A percentile compares a stretch with the other conserved stretches of the same genome.
Conservation (phyloP, 2,329 filamentous ascomycete species). For the Colletotrichum spaethianum region DNA sequence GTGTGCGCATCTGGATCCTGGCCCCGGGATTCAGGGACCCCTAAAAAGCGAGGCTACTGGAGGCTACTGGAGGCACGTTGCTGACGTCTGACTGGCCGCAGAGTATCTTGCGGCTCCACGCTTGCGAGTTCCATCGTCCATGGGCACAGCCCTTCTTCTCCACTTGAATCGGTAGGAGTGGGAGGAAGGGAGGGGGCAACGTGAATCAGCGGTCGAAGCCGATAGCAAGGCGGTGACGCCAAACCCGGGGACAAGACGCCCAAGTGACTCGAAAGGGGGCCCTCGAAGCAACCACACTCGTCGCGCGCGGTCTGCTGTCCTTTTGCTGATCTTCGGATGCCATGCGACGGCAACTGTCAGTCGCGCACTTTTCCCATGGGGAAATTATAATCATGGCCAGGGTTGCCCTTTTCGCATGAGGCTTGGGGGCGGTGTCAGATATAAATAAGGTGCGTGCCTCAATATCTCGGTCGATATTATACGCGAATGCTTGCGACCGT, state of each 20-base stretch:
- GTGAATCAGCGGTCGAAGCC: conserved; percentile 7
- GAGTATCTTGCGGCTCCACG: background rate
- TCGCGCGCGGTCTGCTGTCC: too few species aligned
- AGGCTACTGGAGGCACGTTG: background rate
- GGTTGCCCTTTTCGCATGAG: background rate
- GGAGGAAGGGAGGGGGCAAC: background rate
- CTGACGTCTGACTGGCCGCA: background rate
- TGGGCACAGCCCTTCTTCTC: background rate
- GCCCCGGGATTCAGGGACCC: conserved; percentile 16
- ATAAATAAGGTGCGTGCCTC: background rate
- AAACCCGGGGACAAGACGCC: background rate
- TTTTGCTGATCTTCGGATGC: background rate
- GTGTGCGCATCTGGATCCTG: conserved; percentile 5
- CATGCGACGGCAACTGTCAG: background rate
- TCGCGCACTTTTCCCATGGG: background rate
- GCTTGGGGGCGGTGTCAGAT: background rate
- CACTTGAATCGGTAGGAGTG: background rate
- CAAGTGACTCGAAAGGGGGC: background rate
- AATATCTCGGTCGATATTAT: background rate
- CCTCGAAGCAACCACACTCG: background rate
- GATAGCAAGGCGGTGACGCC: conserved; percentile 6
- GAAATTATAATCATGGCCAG: background rate
- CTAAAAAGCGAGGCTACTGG: conserved; percentile 31
- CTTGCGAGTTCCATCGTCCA: background rate
- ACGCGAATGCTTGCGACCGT: background rate